These are phyloP conservation scores for Podila verticillata DNA, from an alignment of 192 early-diverging fungal species.

Conservation along the genomic window DNA sequence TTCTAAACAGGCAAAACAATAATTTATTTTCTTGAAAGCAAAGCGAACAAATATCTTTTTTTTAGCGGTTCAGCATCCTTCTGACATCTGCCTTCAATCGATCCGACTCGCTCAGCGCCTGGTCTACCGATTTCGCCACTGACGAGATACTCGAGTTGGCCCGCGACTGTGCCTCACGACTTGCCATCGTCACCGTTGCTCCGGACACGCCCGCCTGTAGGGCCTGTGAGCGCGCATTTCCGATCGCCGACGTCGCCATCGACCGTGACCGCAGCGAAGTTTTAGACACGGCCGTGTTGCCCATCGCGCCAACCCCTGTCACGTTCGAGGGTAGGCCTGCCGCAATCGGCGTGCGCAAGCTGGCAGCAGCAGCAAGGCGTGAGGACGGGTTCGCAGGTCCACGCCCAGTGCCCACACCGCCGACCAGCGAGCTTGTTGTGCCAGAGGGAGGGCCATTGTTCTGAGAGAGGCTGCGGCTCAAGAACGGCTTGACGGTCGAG, in stretches of 20 bases:
- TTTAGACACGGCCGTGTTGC: slow-evolving; percentile 34
- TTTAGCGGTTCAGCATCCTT: slow-evolving; percentile 43
- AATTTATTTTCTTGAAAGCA: too few relatives aligned
- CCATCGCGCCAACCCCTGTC: slow-evolving; percentile 38
- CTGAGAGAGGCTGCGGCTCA: slow-evolving; percentile 17
- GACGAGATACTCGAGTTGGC: slow-evolving; percentile 43
- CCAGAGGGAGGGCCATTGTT: neutral
- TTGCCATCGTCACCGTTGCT: slow-evolving; percentile 28
- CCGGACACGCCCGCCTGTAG: slow-evolving; percentile 22
- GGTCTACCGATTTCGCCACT: slow-evolving; percentile 22
- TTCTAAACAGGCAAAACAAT: too few relatives aligned
- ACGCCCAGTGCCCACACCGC: slow-evolving; percentile 16
- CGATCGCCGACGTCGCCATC: slow-evolving; percentile 44
- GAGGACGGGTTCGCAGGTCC: slow-evolving; percentile 22
- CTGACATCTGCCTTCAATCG: slow-evolving; percentile 38
- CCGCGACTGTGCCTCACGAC: slow-evolving; percentile 26
- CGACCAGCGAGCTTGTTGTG: slow-evolving; percentile 6
- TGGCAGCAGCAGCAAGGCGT: slow-evolving; percentile 29
- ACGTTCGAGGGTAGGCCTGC: slow-evolving; percentile 34
- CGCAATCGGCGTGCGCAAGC: slow-evolving; percentile 40
- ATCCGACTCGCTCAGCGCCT: slow-evolving; percentile 39
- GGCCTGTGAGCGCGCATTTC: slow-evolving; percentile 28
- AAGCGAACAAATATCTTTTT: too few relatives aligned
- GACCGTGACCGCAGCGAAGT: slow-evolving; percentile 26
- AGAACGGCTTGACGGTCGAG: slow-evolving; percentile 26